A percentile compares a stretch with the other conserved stretches of the same genome.
These are phyloP conservation scores for Phyllosticta capitalensis DNA, from an alignment of 2,329 filamentous ascomycete species.

Conservation along the genomic window DNA sequence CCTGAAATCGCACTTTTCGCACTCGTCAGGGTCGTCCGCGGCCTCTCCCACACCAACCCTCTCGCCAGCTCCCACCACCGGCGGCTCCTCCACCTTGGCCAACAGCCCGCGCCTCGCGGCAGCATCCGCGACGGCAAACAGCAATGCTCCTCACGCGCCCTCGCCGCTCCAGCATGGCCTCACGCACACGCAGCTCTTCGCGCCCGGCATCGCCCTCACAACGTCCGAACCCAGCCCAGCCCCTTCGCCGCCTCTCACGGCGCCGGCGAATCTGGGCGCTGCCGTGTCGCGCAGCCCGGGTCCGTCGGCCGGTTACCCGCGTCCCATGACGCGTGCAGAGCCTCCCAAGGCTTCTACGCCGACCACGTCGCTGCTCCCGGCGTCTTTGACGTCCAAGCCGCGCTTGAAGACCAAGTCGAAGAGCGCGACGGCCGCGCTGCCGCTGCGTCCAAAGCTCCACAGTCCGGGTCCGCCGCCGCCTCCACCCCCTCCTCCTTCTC, in stretches of 20 bases:
- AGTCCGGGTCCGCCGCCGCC: not conserved
- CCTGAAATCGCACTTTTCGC: constrained; percentile 13
- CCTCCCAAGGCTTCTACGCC: not conserved
- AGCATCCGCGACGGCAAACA: not conserved
- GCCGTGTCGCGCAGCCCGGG: not conserved
- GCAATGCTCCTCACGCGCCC: not conserved
- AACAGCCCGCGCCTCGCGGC: constrained; percentile 6
- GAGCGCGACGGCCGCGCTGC: not conserved
- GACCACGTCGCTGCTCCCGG: not conserved
- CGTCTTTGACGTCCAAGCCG: not conserved
- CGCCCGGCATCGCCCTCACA: not conserved
- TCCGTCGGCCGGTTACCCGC: not conserved
- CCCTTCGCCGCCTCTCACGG: not conserved
- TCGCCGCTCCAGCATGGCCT: not conserved
- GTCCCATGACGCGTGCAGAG: not conserved
- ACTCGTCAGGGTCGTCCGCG: not conserved
- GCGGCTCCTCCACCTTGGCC: not conserved
- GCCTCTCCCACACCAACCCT: not conserved
- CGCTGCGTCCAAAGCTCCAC: not conserved
- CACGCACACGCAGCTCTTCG: not conserved
- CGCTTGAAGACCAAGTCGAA: not conserved
- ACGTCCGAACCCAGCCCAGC: not conserved
- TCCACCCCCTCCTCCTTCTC: not conserved
- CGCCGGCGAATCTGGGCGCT: not conserved
- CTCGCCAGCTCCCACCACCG: not conserved